Conservation (phyloP, 768 basidiomycete genomes). For the Boletus subcaerulescens region DNA sequence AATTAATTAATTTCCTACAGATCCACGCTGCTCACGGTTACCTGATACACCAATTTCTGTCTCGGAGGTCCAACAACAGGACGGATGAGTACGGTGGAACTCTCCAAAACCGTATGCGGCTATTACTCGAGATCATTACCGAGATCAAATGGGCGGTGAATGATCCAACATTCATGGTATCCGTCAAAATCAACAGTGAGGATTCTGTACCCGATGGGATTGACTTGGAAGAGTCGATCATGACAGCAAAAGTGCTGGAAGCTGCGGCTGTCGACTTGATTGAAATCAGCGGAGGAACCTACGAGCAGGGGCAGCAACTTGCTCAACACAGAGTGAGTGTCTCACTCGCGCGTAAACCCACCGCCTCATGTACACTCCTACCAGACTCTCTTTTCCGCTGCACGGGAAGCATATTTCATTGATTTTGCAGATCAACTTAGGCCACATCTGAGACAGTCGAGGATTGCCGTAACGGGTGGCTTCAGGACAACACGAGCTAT, state of each 20-base stretch:
- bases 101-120: constrained; percentile 48
- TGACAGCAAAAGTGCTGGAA: constrained; percentile 34
- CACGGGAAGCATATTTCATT: constrained; percentile 31
- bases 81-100: constrained; percentile 58
- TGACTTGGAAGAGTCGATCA: constrained; percentile 30
- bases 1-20: constrained; percentile 15
- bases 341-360: not conserved
- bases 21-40: constrained; percentile 46
- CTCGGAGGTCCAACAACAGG: constrained; percentile 42
- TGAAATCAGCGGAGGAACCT: constrained; percentile 40
- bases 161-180: constrained; percentile 28
- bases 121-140: constrained; percentile 45
- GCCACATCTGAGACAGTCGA: constrained; percentile 24
- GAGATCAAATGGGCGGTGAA: constrained; percentile 41
- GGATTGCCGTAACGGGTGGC: constrained; percentile 31
- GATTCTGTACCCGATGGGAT: constrained; percentile 32
- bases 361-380: not conserved
- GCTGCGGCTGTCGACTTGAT: constrained; percentile 36
- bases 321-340: constrained; percentile 10
- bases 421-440: constrained; percentile 29
- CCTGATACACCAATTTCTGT: constrained; percentile 47
- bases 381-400: constrained; percentile 11
- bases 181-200: constrained; percentile 34
- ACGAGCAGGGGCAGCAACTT: constrained; percentile 22
- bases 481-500: constrained; percentile 29